These are phyloP conservation scores for Melastoma malabathricum DNA, from an alignment of 345 rosid species.

Conservation along the genomic window DNA sequence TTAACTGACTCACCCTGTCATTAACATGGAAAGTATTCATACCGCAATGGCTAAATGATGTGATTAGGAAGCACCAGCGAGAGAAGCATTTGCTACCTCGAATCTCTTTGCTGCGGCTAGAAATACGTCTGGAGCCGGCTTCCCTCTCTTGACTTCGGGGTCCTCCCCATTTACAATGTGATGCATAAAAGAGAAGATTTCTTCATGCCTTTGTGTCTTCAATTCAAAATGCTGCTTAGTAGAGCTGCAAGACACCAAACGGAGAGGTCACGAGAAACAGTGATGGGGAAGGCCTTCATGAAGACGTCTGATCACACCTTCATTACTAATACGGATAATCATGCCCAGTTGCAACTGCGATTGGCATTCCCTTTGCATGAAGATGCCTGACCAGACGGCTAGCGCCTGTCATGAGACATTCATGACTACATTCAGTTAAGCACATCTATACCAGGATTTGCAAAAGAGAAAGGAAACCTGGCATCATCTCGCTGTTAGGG, in stretches of 20 bases:
- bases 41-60: too few relatives aligned
- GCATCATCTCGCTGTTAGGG: slow-evolving; percentile 78
- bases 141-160: slow-evolving; percentile 87
- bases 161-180: slow-evolving; percentile 89
- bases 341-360: slow-evolving; percentile 78
- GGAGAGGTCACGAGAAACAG: too few relatives aligned
- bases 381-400: slow-evolving; percentile 59
- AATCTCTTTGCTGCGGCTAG: slow-evolving; percentile 88
- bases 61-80: neutral
- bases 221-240: slow-evolving; percentile 65
- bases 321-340: slow-evolving; percentile 2
- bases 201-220: slow-evolving; percentile 66
- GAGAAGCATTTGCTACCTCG: slow-evolving; percentile 71
- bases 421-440: neutral
- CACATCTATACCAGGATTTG: too few relatives aligned
- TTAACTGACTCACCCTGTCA: slow-evolving; percentile 6
- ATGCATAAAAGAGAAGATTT: slow-evolving; percentile 84
- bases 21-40: too few relatives aligned
- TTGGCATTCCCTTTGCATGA: slow-evolving; percentile 70
- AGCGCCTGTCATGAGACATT: slow-evolving; percentile 54
- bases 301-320: too few relatives aligned
- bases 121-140: slow-evolving; percentile 81
- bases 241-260: slow-evolving; percentile 58
- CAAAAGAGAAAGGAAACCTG: slow-evolving; percentile 33
- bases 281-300: too few relatives aligned